Evolutionary conservation across 2,329 filamentous ascomycete genomes (phyloP).

Genomic region (Rutstroemia sydowiana): DNA sequence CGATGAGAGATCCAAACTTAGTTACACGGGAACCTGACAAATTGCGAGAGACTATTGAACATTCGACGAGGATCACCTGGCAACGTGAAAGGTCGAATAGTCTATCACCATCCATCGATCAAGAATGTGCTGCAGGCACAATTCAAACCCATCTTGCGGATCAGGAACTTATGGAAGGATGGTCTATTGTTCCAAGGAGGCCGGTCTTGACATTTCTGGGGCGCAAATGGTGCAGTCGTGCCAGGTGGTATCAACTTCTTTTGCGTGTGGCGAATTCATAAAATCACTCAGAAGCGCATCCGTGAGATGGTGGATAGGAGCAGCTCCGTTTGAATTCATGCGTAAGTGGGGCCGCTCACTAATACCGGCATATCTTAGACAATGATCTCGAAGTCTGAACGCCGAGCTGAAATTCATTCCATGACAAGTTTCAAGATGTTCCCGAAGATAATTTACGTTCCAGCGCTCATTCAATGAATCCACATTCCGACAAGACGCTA

Average conservation of each 20-base stretch:
- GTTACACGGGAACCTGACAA: no score
- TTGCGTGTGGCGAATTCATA: no score
- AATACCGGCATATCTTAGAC: no score
- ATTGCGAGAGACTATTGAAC: no score
- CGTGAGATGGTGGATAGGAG: no score
- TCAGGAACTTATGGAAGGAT: neutral
- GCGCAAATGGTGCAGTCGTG: neutral
- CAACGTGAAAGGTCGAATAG: no score
- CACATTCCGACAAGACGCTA: neutral
- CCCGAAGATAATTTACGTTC: accelerated
- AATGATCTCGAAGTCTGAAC: neutral
- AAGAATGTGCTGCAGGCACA: no score
- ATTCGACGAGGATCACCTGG: no score
- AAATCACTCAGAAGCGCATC: no score
- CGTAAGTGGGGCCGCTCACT: no score
- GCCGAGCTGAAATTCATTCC: neutral
- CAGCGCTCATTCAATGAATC: neutral
- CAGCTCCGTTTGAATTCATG: neutral
- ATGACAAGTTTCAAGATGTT: neutral
- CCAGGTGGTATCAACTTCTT: neutral
- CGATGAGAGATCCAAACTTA: no score
- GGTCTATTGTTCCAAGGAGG: neutral
- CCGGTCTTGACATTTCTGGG: neutral
- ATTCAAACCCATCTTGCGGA: neutral
- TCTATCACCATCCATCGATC: no score